phyloP scores from a whole-genome alignment of 2,329 filamentous ascomycete species.

The Cladosporium sp. region DNA sequence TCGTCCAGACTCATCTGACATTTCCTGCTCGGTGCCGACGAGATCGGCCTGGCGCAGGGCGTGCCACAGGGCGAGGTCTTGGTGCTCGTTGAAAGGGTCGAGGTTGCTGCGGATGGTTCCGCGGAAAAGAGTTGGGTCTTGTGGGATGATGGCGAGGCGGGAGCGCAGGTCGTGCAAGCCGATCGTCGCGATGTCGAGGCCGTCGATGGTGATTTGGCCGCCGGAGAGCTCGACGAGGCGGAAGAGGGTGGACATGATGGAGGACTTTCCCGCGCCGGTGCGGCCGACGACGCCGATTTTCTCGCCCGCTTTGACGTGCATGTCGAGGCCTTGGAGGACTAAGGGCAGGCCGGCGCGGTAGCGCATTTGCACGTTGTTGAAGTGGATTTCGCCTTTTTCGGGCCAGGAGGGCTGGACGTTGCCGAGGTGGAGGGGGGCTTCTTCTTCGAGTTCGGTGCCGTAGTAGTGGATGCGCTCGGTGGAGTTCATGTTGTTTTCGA shows the following conservation, averaged over 20 bases:
- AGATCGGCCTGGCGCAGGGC: conserved; percentile 76
- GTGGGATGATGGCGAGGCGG: conserved; percentile 73
- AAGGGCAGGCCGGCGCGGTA: conserved; percentile 52
- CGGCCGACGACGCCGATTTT: conserved; percentile 79
- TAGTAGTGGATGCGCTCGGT: conserved; percentile 92
- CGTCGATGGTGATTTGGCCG: conserved; percentile 52
- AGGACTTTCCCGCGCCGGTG: conserved; percentile 80
- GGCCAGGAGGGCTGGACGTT: conserved; percentile 79
- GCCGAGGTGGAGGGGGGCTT: conserved; percentile 75
- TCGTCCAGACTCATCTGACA: conserved; percentile 53
- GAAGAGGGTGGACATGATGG: conserved; percentile 81
- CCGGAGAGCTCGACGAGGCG: conserved; percentile 58
- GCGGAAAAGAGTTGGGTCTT: conserved; percentile 80
- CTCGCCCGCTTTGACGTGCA: conserved; percentile 74
- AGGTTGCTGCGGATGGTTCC: conserved; percentile 78
- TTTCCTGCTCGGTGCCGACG: conserved; percentile 53
- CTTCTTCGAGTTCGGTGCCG: conserved; percentile 80
- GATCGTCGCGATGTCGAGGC: conserved; percentile 64
- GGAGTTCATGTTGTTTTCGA: conserved; percentile 97
- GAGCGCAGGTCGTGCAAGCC: conserved; percentile 75
- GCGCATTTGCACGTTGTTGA: conserved; percentile 54
- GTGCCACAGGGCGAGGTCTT: conserved; percentile 74
- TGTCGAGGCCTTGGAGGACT: conserved; percentile 52
- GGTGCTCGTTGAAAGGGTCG: conserved; percentile 77
- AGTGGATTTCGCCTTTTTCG: conserved; percentile 69